Evolutionary conservation across 2,329 filamentous ascomycete species (phyloP), one percentile per base, ranked within the genome.

Genomic region (Moelleriella libera): DNA sequence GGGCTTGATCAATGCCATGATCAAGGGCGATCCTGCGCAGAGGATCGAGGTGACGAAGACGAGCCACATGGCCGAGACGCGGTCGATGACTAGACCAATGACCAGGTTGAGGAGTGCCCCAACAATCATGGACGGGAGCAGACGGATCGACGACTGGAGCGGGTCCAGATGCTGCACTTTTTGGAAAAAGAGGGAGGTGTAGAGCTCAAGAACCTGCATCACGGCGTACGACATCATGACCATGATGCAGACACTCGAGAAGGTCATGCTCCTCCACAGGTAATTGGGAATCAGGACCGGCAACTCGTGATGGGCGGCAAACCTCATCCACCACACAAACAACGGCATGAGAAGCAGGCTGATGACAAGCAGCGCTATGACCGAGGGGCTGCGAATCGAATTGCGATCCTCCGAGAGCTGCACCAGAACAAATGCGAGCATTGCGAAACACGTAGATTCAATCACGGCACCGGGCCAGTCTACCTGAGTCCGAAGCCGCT

Each of bases 271-370:
- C 10, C 59, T 65, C 76, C 76, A 79, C 0, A 79, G 57, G 0
- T 66, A 69, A 54, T 79, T 79, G 0, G 76, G 75, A 21, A 80
- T 76, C 11, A 80, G 55, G 1, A 72, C 73, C 41, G 41, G 41
- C 11, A 10, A 14, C 7, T 28, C 11, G 21, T 42, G 41, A 7
- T n/a, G 10, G 21, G n/a, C 41, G 2, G 8, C 9, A 14, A 11
- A 14, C 21, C n/a, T 12, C 41, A 42, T 42, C 41, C 41, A 42
- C 41, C 41, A 42, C 7, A 42, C 41, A 14, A 42, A 42, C 10
- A 28, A 10, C 8, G 41, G 41, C 8, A 42, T 11, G 10, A 14
- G 21, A 7, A 14, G 7, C 9, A 42, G 7, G 21, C 41, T 14
- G 7, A 42, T 10, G 7, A 28, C 21, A 10, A 42, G 41, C 21